These are phyloP conservation scores for Ganoderma boninense DNA, from an alignment of 1,284 basidiomycete genomes.

Conservation along the genomic window DNA sequence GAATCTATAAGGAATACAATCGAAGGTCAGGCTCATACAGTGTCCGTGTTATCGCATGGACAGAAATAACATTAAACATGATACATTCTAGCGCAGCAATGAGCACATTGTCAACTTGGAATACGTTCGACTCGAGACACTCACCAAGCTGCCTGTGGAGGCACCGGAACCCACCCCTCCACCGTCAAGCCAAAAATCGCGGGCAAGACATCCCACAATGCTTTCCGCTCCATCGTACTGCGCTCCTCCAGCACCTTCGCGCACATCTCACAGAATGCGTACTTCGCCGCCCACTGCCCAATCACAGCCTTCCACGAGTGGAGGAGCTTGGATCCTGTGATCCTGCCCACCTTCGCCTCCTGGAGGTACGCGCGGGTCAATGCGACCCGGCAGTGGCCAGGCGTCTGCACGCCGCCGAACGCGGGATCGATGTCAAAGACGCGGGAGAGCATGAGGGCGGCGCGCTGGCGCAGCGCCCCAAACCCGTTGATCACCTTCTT, in stretches of 20 bases:
- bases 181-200: not conserved
- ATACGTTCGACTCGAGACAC: not conserved
- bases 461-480: not conserved
- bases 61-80: no score
- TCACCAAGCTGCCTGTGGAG: not conserved
- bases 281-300: not conserved
- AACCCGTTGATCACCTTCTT: conserved; percentile 6
- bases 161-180: not conserved
- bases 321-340: not conserved
- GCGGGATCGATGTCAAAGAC: not conserved
- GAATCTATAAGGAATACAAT: no score
- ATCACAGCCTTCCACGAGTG: not conserved
- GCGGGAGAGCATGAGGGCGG: not conserved
- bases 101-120: no score
- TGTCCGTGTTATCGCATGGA: no score
- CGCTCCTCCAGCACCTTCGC: conserved; percentile 1
- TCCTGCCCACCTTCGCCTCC: not conserved
- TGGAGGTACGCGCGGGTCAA: not conserved
- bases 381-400: not conserved
- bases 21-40: no score
- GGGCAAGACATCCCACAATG: not conserved
- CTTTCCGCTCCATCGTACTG: conserved; percentile 9
- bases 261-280: conserved; percentile 5
- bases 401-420: not conserved
- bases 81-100: not conserved